A percentile compares a stretch with the other conserved stretches of the same genome.
Evolutionary conservation across 2,329 filamentous ascomycete species (phyloP).

Genomic region (Furcasterigmium furcatum): DNA sequence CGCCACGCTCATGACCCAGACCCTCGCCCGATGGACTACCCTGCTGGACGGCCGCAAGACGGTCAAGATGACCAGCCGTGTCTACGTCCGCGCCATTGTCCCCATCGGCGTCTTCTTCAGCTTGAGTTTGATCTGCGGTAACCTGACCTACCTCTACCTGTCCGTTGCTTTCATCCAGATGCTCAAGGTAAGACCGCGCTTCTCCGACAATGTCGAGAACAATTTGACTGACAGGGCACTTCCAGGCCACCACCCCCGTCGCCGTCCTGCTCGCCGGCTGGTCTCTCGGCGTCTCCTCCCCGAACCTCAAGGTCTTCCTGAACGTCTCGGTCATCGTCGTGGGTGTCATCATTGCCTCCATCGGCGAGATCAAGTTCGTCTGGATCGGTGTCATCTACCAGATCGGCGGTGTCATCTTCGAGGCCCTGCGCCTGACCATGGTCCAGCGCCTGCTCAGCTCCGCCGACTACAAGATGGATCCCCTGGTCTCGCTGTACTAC

Average conservation of each 20-base stretch:
- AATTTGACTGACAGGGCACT: neutral
- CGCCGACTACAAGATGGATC: slow-evolving; percentile 89
- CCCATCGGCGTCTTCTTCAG: slow-evolving; percentile 96
- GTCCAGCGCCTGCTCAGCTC: slow-evolving; percentile 80
- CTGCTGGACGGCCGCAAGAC: slow-evolving; percentile 92
- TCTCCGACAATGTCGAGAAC: neutral
- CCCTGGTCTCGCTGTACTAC: slow-evolving; percentile 85
- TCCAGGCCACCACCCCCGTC: slow-evolving; percentile 88
- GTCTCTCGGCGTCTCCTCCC: slow-evolving; percentile 78
- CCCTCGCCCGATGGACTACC: slow-evolving; percentile 84
- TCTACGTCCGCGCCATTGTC: slow-evolving; percentile 90
- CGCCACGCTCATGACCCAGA: slow-evolving; percentile 89
- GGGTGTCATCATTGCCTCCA: slow-evolving; percentile 89
- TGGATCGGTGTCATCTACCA: slow-evolving; percentile 77
- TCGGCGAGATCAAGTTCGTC: slow-evolving; percentile 94
- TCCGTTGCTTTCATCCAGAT: slow-evolving; percentile 98
- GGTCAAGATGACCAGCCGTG: slow-evolving; percentile 93
- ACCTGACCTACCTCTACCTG: slow-evolving; percentile 92
- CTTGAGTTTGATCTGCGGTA: slow-evolving; percentile 92
- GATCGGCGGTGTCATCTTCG: slow-evolving; percentile 73
- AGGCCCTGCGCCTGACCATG: slow-evolving; percentile 80
- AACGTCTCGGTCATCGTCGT: slow-evolving; percentile 95
- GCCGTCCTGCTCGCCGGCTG: slow-evolving; percentile 88
- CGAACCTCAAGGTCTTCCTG: slow-evolving; percentile 80
- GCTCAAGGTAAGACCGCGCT: slow-evolving; percentile 70